phyloP scores from a whole-genome alignment of 1,284 basidiomycete genomes.

The Retiboletus flavoniger region DNA sequence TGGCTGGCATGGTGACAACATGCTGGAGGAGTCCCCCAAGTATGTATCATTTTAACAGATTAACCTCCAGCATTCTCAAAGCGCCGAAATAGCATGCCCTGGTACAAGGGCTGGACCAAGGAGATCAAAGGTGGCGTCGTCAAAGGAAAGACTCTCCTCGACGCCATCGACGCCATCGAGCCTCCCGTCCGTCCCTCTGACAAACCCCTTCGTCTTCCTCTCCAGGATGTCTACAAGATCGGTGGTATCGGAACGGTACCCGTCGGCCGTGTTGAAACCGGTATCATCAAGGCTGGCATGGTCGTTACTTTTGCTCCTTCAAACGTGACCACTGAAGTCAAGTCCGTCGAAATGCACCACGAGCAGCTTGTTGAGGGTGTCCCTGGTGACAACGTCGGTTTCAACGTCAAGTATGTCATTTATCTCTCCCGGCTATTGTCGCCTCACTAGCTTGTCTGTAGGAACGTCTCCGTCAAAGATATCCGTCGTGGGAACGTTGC shows the following conservation, averaged over 20 bases:
- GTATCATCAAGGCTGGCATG: conserved; percentile 99
- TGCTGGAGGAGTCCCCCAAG: conserved; percentile 97
- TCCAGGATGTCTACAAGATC: conserved; percentile 99
- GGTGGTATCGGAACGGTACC: conserved; percentile 99
- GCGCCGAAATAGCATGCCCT: conserved; percentile 76
- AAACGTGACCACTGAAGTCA: conserved; percentile 99
- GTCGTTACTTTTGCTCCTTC: conserved; percentile 95
- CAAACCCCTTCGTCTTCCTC: conserved; percentile 99
- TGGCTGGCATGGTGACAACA: conserved; percentile 99
- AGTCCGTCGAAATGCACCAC: conserved; percentile 99
- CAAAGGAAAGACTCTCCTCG: conserved; percentile 99
- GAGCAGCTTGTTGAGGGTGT: conserved; percentile 94
- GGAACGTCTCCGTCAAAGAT: conserved; percentile 99
- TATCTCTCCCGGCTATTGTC: background rate
- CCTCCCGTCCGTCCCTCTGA: conserved; percentile 95
- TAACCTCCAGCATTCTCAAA: conserved; percentile 6
- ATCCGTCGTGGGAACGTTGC: conserved; percentile 99
- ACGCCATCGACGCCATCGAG: conserved; percentile 99
- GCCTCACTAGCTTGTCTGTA: conserved; percentile 35
- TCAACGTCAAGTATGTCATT: conserved; percentile 84
- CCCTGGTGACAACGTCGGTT: conserved; percentile 99
- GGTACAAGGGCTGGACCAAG: conserved; percentile 99
- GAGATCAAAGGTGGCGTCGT: conserved; percentile 90
- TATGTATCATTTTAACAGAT: conserved; percentile 39
- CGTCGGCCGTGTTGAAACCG: conserved; percentile 99